phyloP scores from a whole-genome alignment of 331 rosid genomes.

The Pyrus hybrid region DNA sequence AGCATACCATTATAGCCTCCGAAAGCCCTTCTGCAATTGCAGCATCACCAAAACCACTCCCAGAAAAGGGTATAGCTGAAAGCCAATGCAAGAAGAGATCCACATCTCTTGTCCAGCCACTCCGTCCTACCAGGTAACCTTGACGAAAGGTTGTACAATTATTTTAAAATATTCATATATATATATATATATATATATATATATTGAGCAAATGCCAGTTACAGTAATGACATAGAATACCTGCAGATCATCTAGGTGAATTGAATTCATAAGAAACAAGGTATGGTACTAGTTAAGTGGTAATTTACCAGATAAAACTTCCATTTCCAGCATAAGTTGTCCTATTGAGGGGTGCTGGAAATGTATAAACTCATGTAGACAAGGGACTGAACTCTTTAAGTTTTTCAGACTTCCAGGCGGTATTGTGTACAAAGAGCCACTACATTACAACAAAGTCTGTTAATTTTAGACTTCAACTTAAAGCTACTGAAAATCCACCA shows the following conservation, averaged over 20 bases:
- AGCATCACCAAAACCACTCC: constrained; percentile 88
- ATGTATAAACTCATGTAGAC: background rate
- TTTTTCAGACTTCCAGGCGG: background rate
- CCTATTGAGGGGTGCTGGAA: background rate
- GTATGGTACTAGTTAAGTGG: background rate
- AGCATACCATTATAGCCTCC: constrained; percentile 82
- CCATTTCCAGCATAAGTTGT: background rate
- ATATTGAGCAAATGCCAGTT: background rate
- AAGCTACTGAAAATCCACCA: background rate
- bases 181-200: background rate
- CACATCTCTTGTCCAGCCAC: constrained; percentile 87
- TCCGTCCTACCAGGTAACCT: constrained; percentile 80
- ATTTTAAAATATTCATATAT: background rate
- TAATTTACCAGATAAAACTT: background rate
- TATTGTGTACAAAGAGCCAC: background rate
- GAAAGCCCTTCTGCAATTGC: constrained; percentile 98
- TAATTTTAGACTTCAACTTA: background rate
- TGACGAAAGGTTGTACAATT: constrained; percentile 21
- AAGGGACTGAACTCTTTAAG: background rate
- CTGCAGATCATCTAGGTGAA: background rate
- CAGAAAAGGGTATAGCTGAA: constrained; percentile 63
- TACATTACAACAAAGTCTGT: background rate
- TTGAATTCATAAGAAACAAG: background rate
- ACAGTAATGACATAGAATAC: background rate
- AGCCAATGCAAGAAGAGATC: constrained; percentile 72